Evolutionary conservation across 371 early-diverging fungal genomes (phyloP).

Genomic region (Rhizomucor miehei): DNA sequence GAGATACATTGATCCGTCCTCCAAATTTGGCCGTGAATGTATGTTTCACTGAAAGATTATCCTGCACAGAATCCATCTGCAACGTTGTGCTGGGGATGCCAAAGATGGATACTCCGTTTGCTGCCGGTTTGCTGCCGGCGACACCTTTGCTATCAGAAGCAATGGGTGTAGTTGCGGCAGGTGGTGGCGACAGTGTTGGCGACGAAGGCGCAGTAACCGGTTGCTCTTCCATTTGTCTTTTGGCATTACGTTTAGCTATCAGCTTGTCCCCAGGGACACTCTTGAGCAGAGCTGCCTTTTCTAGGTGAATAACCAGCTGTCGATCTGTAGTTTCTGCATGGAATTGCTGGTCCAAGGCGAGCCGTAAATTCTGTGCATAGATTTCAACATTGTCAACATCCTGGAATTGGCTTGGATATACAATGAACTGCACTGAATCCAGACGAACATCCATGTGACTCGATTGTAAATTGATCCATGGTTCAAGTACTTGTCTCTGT

Average conservation of each 20-base stretch:
- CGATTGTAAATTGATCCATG: not conserved
- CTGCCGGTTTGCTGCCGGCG: slow-evolving; percentile 4
- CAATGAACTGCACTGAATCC: slow-evolving; percentile 39
- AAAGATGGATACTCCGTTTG: slow-evolving; percentile 56
- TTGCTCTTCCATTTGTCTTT: slow-evolving; percentile 3
- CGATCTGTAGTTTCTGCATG: slow-evolving; percentile 13
- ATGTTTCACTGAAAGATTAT: slow-evolving; percentile 35
- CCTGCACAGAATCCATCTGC: slow-evolving; percentile 46
- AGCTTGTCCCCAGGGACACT: slow-evolving; percentile 36
- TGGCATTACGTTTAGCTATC: slow-evolving; percentile 19
- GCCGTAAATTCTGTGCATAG: slow-evolving; percentile 27
- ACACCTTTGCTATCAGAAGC: not conserved
- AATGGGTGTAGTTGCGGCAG: not conserved
- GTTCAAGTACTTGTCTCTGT: not conserved
- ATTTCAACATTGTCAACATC: slow-evolving; percentile 70
- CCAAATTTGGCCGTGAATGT: slow-evolving; percentile 60
- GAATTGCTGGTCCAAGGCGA: slow-evolving; percentile 19
- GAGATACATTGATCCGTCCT: slow-evolving; percentile 70
- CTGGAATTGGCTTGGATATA: slow-evolving; percentile 69
- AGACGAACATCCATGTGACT: slow-evolving; percentile 7
- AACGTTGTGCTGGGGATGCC: slow-evolving; percentile 54
- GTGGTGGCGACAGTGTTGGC: not conserved
- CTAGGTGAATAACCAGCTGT: slow-evolving; percentile 22
- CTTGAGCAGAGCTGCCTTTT: slow-evolving; percentile 42
- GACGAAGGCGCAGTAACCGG: slow-evolving; percentile 2